These are phyloP conservation scores for Lentinula novae-zelandiae DNA, from an alignment of 1,284 basidiomycete genomes.

Conservation along the genomic window DNA sequence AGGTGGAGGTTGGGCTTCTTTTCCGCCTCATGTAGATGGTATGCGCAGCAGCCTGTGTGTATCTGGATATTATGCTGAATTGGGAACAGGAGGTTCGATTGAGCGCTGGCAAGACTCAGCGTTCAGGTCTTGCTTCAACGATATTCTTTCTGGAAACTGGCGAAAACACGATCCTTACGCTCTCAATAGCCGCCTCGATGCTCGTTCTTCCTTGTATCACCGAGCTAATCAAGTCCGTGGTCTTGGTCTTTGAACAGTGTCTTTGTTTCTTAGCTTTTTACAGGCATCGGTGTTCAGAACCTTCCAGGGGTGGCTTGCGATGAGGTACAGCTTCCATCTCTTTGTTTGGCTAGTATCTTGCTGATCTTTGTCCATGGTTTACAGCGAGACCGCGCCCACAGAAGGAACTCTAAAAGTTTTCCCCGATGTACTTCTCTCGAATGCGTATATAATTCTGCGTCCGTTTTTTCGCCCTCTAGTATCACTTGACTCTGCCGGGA, in stretches of 20 bases:
- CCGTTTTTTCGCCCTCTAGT: slow-evolving; percentile 76
- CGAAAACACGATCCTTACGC: slow-evolving; percentile 58
- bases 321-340: neutral
- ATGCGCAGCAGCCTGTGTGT: neutral
- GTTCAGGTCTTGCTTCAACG: slow-evolving; percentile 54
- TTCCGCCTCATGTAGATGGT: slow-evolving; percentile 77
- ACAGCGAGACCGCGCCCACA: slow-evolving; percentile 39
- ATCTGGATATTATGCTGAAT: neutral
- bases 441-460: slow-evolving; percentile 78
- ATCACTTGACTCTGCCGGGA: slow-evolving; percentile 17
- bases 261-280: neutral
- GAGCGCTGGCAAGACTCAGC: slow-evolving; percentile 77
- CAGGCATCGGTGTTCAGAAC: slow-evolving; percentile 11
- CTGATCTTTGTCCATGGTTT: neutral
- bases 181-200: slow-evolving; percentile 45
- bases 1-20: slow-evolving; percentile 56
- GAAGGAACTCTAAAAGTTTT: slow-evolving; percentile 81
- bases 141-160: slow-evolving; percentile 57
- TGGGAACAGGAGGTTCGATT: slow-evolving; percentile 42
- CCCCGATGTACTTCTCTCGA: slow-evolving; percentile 70
- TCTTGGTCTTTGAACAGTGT: neutral
- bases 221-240: neutral
- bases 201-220: slow-evolving; percentile 51
- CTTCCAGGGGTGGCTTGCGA: slow-evolving; percentile 12
- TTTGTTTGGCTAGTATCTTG: too few relatives aligned